These are phyloP conservation scores for Phaffia australis DNA, from an alignment of 768 basidiomycete species.

Conservation along the genomic window DNA sequence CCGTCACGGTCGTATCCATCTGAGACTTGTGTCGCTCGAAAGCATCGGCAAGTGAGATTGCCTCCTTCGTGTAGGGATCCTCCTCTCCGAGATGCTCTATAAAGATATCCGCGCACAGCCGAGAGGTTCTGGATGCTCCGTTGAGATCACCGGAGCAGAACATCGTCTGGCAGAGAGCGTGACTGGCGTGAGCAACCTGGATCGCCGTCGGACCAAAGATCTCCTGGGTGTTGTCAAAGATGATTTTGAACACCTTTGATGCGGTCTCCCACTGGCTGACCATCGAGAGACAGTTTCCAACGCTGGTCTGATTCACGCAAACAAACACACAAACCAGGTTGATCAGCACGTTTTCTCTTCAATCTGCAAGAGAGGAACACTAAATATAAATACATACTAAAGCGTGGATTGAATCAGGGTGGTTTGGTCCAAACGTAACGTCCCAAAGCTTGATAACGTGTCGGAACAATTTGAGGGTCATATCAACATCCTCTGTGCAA, in stretches of 20 bases:
- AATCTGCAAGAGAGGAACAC: neutral
- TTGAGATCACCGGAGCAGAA: slow-evolving; percentile 38
- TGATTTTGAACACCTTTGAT: slow-evolving; percentile 34
- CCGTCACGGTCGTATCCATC: slow-evolving; percentile 26
- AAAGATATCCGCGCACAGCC: slow-evolving; percentile 36
- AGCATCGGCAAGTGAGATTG: slow-evolving; percentile 37
- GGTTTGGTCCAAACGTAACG: slow-evolving; percentile 38
- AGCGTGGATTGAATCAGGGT: slow-evolving; percentile 39
- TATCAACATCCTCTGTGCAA: slow-evolving; percentile 34
- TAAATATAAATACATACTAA: slow-evolving; percentile 32
- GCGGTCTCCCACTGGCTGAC: slow-evolving; percentile 33
- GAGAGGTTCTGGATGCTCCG: slow-evolving; percentile 33
- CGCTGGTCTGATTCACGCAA: slow-evolving; percentile 28
- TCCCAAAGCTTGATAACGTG: slow-evolving; percentile 40
- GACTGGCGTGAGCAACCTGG: slow-evolving; percentile 36
- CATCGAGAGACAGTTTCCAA: slow-evolving; percentile 37
- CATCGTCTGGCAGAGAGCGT: slow-evolving; percentile 39
- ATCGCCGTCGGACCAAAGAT: slow-evolving; percentile 39
- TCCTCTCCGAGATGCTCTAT: slow-evolving; percentile 36
- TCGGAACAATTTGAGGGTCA: slow-evolving; percentile 36
- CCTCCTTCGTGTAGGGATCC: slow-evolving; percentile 37
- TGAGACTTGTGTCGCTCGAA: slow-evolving; percentile 33
- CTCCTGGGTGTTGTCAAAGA: slow-evolving; percentile 30
- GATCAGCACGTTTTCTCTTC: neutral
- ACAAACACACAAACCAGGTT: neutral